Percentiles rank a stretch among this genome's conserved stretches.
Conservation (phyloP, 352 stramenopile genomes). For the Pythium myriotylum region DNA sequence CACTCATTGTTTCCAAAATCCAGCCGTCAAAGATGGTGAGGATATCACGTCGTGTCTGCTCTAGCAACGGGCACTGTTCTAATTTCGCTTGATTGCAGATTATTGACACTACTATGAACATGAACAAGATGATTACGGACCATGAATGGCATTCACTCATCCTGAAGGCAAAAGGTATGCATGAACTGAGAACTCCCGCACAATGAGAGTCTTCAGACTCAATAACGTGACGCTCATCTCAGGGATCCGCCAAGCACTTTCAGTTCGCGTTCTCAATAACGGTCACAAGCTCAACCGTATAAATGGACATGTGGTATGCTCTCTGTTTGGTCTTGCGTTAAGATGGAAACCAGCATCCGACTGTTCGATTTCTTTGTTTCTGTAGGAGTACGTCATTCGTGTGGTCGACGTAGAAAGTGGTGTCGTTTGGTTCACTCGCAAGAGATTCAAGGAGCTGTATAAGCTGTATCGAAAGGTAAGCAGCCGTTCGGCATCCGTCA, state of each 20-base stretch:
- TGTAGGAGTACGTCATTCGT: slow-evolving; percentile 83
- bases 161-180: slow-evolving; percentile 74
- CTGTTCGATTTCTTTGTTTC: too few species aligned
- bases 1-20: slow-evolving; percentile 79
- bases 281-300: slow-evolving; percentile 48
- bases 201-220: too few species aligned
- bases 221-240: not conserved
- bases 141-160: slow-evolving; percentile 87
- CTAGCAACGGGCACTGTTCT: not conserved
- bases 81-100: slow-evolving; percentile 36
- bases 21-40: slow-evolving; percentile 83
- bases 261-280: slow-evolving; percentile 78
- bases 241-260: slow-evolving; percentile 82
- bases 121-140: slow-evolving; percentile 85
- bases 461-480: slow-evolving; percentile 83
- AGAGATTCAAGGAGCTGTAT: slow-evolving; percentile 81
- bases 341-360: too few species aligned
- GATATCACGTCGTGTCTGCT: not conserved
- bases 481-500: not conserved
- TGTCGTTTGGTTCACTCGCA: slow-evolving; percentile 83
- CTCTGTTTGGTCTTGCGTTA: too few species aligned
- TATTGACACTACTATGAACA: slow-evolving; percentile 83
- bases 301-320: slow-evolving; percentile 67
- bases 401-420: slow-evolving; percentile 86
- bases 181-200: not conserved